phyloP scores from a whole-genome alignment of 805 yeast genomes.

The Ogataea angusta region DNA sequence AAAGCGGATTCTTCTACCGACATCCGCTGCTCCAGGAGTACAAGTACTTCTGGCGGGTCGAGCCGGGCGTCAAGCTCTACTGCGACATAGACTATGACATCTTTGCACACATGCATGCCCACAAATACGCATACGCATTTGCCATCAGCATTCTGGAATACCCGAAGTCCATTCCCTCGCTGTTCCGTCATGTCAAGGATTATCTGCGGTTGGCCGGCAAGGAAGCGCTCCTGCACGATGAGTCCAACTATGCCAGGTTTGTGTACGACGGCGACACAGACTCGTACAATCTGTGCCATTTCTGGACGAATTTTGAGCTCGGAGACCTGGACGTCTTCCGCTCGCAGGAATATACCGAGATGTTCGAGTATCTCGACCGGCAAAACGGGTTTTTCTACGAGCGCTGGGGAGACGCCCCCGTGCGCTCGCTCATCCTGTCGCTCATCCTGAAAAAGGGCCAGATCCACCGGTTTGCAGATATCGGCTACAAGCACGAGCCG shows the following conservation, averaged over 20 bases:
- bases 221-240: slow-evolving; percentile 34
- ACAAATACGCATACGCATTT: slow-evolving; percentile 67
- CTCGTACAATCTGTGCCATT: slow-evolving; percentile 75
- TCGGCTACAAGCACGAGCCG: slow-evolving; percentile 80
- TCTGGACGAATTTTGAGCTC: slow-evolving; percentile 87
- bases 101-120: slow-evolving; percentile 69
- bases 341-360: slow-evolving; percentile 56
- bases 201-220: slow-evolving; percentile 36
- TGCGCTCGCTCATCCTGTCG: slow-evolving; percentile 66
- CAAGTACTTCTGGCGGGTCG: slow-evolving; percentile 91
- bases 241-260: slow-evolving; percentile 50
- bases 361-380: slow-evolving; percentile 66
- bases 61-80: slow-evolving; percentile 71
- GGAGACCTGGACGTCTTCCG: slow-evolving; percentile 73
- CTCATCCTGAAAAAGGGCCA: slow-evolving; percentile 64
- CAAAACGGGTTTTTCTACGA: slow-evolving; percentile 88
- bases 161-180: slow-evolving; percentile 57
- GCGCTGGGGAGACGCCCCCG: slow-evolving; percentile 93
- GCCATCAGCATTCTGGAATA: slow-evolving; percentile 74
- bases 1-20: slow-evolving; percentile 78
- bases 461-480: slow-evolving; percentile 70
- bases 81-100: slow-evolving; percentile 78
- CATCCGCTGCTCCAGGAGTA: slow-evolving; percentile 66
- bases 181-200: slow-evolving; percentile 38
- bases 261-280: slow-evolving; percentile 56